These are phyloP conservation scores for Arxiozyma heterogenica DNA, from an alignment of 1,139 yeast genomes.

Conservation along the genomic window DNA sequence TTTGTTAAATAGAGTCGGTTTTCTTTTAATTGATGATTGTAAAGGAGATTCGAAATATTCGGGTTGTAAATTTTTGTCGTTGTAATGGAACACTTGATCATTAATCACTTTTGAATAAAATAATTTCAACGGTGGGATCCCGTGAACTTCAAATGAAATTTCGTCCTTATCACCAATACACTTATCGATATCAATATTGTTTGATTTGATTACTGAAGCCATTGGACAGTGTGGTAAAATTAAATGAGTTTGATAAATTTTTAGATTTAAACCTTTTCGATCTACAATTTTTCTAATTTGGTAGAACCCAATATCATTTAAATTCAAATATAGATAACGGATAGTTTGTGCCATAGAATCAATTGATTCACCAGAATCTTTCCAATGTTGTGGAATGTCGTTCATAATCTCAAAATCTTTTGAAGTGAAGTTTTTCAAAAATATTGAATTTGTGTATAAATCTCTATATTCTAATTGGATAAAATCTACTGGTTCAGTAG, in stretches of 20 bases:
- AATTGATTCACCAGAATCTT: constrained; percentile 1
- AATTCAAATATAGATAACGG: constrained; percentile 45
- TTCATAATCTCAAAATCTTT: constrained; percentile 42
- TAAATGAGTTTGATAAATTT: constrained; percentile 56
- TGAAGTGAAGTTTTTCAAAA: constrained; percentile 46
- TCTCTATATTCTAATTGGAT: constrained; percentile 59
- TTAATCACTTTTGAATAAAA: constrained; percentile 50
- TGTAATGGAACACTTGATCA: constrained; percentile 37
- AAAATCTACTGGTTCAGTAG: constrained; percentile 62
- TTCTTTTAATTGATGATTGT: constrained; percentile 9
- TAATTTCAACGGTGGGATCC: constrained; percentile 68
- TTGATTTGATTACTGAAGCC: constrained; percentile 38
- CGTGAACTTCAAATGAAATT: constrained; percentile 50
- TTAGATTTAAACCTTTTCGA: constrained; percentile 51
- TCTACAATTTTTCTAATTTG: constrained; percentile 59
- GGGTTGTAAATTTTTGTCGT: constrained; percentile 43
- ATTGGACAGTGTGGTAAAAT: constrained; percentile 71
- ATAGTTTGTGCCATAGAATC: constrained; percentile 22
- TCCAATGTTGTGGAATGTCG: constrained; percentile 18
- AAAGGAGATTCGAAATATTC: constrained; percentile 35
- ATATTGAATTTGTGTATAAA: constrained; percentile 44
- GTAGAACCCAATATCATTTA: constrained; percentile 65
- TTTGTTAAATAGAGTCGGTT: constrained; percentile 19
- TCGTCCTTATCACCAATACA: constrained; percentile 57
- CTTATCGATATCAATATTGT: constrained; percentile 36